phyloP scores from a whole-genome alignment of 139 green algal genomes.

The Ulvella scutata region DNA sequence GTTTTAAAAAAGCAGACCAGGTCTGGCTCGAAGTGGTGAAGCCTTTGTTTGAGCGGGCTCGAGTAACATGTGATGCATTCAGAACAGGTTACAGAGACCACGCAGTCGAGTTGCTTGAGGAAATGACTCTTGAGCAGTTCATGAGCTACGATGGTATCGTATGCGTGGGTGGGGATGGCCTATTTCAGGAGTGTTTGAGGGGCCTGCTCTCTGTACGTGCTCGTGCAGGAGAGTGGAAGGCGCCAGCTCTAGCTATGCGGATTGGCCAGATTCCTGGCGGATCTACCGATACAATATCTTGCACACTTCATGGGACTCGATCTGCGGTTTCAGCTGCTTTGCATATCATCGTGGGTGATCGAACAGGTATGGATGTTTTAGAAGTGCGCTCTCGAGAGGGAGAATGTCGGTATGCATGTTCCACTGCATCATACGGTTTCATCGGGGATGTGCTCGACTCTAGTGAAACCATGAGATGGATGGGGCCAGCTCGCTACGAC shows the following conservation, averaged over 20 bases:
- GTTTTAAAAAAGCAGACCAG: conserved; percentile 11
- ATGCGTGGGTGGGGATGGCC: conserved; percentile 62
- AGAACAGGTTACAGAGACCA: conserved; percentile 18
- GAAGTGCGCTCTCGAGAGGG: conserved; percentile 11
- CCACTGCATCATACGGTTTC: conserved; percentile 51
- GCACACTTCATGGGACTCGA: conserved; percentile 54
- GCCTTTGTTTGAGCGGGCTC: conserved; percentile 37
- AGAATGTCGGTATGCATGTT: not conserved
- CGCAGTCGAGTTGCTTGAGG: conserved; percentile 26
- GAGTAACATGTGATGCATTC: conserved; percentile 18
- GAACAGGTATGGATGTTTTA: conserved; percentile 56
- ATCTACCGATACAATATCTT: conserved; percentile 74
- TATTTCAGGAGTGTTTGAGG: conserved; percentile 82
- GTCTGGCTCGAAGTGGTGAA: conserved; percentile 33
- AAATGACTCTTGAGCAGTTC: conserved; percentile 33
- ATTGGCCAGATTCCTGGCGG: conserved; percentile 68
- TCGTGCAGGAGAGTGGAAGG: not conserved
- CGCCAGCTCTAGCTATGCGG: conserved; percentile 26
- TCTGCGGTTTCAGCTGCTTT: conserved; percentile 49
- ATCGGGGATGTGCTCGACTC: conserved; percentile 61
- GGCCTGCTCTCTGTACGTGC: conserved; percentile 38
- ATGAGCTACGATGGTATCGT: conserved; percentile 40
- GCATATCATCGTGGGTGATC: conserved; percentile 72
- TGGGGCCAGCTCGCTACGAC: conserved; percentile 54
- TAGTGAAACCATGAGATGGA: conserved; percentile 41